Conservation (phyloP, 768 basidiomycete genomes). For the Amanita polypyramis region DNA sequence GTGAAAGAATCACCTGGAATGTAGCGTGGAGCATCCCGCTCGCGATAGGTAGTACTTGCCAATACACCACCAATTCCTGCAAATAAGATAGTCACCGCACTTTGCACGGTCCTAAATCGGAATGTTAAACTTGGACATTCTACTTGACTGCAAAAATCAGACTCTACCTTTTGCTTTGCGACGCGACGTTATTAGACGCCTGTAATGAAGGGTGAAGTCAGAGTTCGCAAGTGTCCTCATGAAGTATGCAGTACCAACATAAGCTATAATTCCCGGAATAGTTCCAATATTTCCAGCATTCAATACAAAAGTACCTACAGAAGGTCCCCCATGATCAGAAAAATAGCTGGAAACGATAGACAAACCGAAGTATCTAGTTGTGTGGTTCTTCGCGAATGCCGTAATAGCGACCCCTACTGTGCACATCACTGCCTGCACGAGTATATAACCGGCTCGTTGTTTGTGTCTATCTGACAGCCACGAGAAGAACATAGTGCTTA, state of each 20-base stretch:
- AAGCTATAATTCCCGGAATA: constrained; percentile 35
- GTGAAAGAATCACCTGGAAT: constrained; percentile 23
- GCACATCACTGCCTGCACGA: constrained; percentile 26
- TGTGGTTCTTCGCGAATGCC: constrained; percentile 26
- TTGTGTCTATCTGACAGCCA: constrained; percentile 34
- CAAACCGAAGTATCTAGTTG: constrained; percentile 33
- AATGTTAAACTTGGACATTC: background rate
- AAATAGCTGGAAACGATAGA: background rate
- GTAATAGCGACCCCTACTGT: constrained; percentile 27
- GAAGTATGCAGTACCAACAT: constrained; percentile 16
- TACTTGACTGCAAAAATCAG: background rate
- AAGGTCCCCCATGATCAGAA: background rate
- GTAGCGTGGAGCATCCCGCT: constrained; percentile 32
- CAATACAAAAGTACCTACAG: constrained; percentile 31
- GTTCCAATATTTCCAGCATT: constrained; percentile 33
- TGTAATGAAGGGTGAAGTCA: constrained; percentile 5
- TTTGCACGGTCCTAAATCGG: constrained; percentile 20
- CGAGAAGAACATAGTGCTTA: constrained; percentile 32
- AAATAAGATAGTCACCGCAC: constrained; percentile 29
- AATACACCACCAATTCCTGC: constrained; percentile 34
- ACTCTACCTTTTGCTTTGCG: constrained; percentile 32
- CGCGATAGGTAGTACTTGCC: constrained; percentile 30
- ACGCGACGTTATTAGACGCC: constrained; percentile 36
- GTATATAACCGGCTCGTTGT: constrained; percentile 32
- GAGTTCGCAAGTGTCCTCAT: background rate